Base-by-base conservation (phyloP, 768 basidiomycete species). In the Leccinellum albellum region DNA sequence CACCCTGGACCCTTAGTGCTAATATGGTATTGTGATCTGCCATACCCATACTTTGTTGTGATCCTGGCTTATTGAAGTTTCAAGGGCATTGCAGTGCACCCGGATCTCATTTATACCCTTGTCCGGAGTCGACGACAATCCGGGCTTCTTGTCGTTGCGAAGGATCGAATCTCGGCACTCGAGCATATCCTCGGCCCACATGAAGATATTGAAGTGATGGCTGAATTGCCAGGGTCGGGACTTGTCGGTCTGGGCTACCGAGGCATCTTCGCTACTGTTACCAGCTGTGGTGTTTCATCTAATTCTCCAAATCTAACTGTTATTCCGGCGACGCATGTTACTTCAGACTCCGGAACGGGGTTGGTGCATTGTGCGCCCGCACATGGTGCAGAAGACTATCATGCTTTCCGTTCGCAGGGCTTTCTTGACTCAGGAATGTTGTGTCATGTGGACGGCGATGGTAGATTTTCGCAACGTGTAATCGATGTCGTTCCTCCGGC, bases 331-430 rank as follows among this genome's bases (percentile, higher is more conserved):
- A 71, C 78, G 0, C 89, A 96, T 66, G 96, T 98, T 15, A 92
- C 88, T 1, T 73, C 88, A 0, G 82, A 86, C 17, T 89, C 94
- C n/a, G 96, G 96, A 6, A 97, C 95, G 2, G 95, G 96, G 32
- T 81, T 98, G 13, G 96, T 99, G 1, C 96, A 98, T 66, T 91
- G 89, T 61, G 95, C 96, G 0, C 95, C 96, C 13, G 94, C 92
- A 1, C 96, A 98, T 65, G 96, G 95, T 17, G 80, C 82, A 10
- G 96, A 99, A 64, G 96, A 99, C 70, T 99, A 96, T 67, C 79
- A 81, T 29, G 79, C 84, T 6, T 92, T 91, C 75, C 82, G 78
- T n/a, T 62, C 75, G 0, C 75, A 83, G 2, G 81, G 79, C 29
- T 74, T 85, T 24, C 68, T 88, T n/a, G 63, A 62, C 46, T 63